phyloP scores from a whole-genome alignment of 164 flowering plant species.

The Dillenia suffruticosa region DNA sequence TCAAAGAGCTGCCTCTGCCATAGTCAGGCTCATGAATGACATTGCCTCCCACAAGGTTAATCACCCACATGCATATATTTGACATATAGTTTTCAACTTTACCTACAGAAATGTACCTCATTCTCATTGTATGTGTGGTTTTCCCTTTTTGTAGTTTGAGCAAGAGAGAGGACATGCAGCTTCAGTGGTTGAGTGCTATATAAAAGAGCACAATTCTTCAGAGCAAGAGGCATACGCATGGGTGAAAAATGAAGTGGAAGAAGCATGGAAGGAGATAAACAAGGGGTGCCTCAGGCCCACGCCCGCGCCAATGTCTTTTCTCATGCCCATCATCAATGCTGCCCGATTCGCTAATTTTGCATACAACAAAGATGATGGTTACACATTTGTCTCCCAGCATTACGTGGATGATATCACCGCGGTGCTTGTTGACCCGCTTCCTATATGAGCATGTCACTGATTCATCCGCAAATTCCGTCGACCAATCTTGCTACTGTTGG shows the following conservation, averaged over 20 bases:
- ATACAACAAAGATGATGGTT: conserved; percentile 8
- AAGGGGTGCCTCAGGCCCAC: conserved; percentile 5
- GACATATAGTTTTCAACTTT: not conserved
- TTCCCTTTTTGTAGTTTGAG: conserved; percentile 21
- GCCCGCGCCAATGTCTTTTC: not conserved
- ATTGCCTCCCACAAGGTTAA: conserved; percentile 16
- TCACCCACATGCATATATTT: not conserved
- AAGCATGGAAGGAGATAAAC: conserved; percentile 23
- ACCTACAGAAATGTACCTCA: not conserved
- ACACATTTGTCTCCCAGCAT: conserved; percentile 21
- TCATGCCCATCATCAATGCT: conserved; percentile 1
- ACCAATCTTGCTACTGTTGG: no score
- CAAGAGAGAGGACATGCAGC: conserved; percentile 32
- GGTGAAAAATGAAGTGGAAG: not conserved
- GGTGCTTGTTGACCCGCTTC: conserved; percentile 14
- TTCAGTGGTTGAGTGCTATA: conserved; percentile 28
- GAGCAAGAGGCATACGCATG: conserved; percentile 15
- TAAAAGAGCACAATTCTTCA: conserved; percentile 19
- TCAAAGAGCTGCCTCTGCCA: not conserved
- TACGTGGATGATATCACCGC: conserved; percentile 10
- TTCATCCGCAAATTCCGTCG: no score
- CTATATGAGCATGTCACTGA: not conserved
- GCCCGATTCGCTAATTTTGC: conserved; percentile 1
- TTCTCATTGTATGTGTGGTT: not conserved
- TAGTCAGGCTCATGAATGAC: conserved; percentile 18